Evolutionary conservation across 2,329 filamentous ascomycete genomes (phyloP), one percentile per base, ranked within the genome.

Genomic region (Macrophomina tecta): DNA sequence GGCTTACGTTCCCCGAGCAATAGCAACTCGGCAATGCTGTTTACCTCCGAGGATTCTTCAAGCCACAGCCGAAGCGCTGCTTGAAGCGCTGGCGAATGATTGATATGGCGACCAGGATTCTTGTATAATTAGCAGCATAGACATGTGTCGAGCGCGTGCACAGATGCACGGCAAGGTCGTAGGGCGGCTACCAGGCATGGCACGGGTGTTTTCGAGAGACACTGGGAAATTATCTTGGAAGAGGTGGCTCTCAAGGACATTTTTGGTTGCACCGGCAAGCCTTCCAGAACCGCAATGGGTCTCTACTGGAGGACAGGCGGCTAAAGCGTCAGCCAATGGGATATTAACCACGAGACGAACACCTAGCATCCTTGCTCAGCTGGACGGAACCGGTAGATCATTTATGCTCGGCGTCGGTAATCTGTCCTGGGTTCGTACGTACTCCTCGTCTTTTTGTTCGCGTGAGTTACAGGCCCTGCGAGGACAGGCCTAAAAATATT

Each of bases 41-140:
- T 32, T 45, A 28, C 38, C 23, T 30, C 32, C 36, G 38, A 45
- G 23, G 5, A 28, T 18, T 18, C 28, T 12, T n/a, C 56, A 30
- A 61, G 56, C 38, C 56, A 42, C 56, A 34, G 32, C 49, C 56
- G 56, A 46, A 23, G 30, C 16, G 38, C 42, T 14, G 42, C 40
- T 46, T 61, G 56, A 46, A 34, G 56, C 56, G 56, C 56, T 18
- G 28, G 28, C 56, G 46, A 38, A 61, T 23, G 42, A 34, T 46
- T 52, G 49, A 34, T 6, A 28, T n/a, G 49, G 48, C 49, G 12
- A 30, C 49, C 28, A 34, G 49, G 40, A 34, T 32, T 34, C 30
- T 61, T 61, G 56, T 61, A 61, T 61, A 48, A 48, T 61, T 61
- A 61, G 56, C n/a, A 61, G 40, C 40, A 32, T 61, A 40, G 28